Evolutionary conservation across 2,329 filamentous ascomycete species (phyloP), one percentile per base, ranked within the genome.

Genomic region (Neofusicoccum umdonicola): DNA sequence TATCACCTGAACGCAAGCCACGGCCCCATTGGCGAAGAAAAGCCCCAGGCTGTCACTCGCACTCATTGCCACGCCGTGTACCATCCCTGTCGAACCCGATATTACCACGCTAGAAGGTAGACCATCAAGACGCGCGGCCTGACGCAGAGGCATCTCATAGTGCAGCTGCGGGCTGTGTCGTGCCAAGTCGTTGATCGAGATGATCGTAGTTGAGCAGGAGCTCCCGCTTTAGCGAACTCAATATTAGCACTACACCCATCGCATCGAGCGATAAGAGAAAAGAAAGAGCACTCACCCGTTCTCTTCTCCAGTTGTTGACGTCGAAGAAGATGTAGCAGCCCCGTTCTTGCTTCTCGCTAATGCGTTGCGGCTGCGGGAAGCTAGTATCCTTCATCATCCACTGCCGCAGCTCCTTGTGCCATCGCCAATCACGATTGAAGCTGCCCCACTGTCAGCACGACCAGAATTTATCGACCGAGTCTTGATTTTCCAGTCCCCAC

Each of bases 291-390:
- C 72, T 52, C 74, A 81, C 80, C 71, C 82, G 76, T 68, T 84
- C 81, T 65, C 82, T 75, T 62, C 81, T 78, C 83, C 83, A 85
- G 68, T 82, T 80, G 60, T 74, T 80, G 13, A 82, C 80, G 61
- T 85, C 82, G 70, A 84, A 85, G 76, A 85, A 84, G 63, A 85
- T 75, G 72, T 84, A 85, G 69, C 81, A 79, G 22, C 83, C 83
- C 56, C 80, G 78, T 72, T 85, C 83, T 63, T 78, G 76, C 56
- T 80, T 78, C 48, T 79, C 78, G 48, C 77, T 78, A 42, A 83
- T 71, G 19, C 81, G 77, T 11, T 80, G 75, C 5, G 82, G 81
- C 35, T 73, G 72, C 34, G 75, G 75, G 27, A 73, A 78, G 68
- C 79, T 80, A 15, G 77, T 76, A 51, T 84, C 83, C 71, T 85